Evolutionary conservation across 2,329 filamentous ascomycete species (phyloP).

Genomic region (Claviceps sp.): DNA sequence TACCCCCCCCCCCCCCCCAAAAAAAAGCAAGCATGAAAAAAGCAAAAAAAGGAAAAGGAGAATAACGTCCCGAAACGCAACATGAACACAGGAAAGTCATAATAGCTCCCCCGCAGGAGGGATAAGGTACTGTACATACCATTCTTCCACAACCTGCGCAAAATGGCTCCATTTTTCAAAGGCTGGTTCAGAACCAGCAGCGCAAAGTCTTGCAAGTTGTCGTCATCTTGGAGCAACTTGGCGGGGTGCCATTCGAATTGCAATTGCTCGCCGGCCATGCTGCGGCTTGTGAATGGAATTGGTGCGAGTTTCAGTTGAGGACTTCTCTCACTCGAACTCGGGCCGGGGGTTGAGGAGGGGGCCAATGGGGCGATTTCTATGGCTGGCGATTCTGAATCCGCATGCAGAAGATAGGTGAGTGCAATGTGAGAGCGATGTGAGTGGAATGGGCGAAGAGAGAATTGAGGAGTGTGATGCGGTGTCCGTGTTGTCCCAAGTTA

Average conservation of each 20-base stretch:
- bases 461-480: neutral
- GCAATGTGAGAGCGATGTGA: no score
- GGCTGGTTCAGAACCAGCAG: constrained; percentile 41
- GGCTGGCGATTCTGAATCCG: no score
- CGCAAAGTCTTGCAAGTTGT: constrained; percentile 24
- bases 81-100: no score
- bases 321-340: no score
- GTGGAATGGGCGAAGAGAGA: no score
- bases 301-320: no score
- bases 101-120: no score
- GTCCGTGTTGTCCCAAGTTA: neutral
- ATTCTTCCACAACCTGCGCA: constrained; percentile 36
- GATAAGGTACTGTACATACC: constrained; percentile 17
- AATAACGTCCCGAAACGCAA: no score
- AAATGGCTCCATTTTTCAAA: constrained; percentile 29
- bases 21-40: neutral
- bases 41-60: neutral
- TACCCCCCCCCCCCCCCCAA: no score
- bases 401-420: no score
- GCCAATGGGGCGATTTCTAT: no score
- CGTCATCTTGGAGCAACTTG: constrained; percentile 21
- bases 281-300: neutral
- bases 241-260: constrained; percentile 27
- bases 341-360: no score
- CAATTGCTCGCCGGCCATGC: constrained; percentile 15